These are phyloP conservation scores for Solanum hybrid DNA, from an alignment of 305 asterid genomes.

Conservation along the genomic window DNA sequence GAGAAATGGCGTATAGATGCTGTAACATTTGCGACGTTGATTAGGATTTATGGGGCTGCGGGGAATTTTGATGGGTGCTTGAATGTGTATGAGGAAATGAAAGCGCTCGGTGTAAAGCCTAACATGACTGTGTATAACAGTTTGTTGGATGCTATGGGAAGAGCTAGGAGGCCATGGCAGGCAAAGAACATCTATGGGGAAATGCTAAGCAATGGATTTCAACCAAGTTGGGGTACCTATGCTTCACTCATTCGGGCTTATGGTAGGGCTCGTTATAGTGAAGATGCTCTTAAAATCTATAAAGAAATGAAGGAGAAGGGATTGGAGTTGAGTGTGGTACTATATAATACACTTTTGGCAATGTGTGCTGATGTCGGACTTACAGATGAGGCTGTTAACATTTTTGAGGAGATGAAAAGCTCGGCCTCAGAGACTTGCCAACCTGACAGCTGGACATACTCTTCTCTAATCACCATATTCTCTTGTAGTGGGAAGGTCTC, in stretches of 20 bases:
- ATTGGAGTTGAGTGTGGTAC: conserved; percentile 45
- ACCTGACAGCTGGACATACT: conserved; percentile 79
- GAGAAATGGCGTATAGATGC: conserved; percentile 85
- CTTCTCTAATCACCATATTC: conserved; percentile 61
- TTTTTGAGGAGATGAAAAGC: conserved; percentile 66
- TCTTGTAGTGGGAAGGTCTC: conserved; percentile 81
- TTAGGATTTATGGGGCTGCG: conserved; percentile 49
- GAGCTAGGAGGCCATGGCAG: conserved; percentile 96
- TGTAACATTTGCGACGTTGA: conserved; percentile 56
- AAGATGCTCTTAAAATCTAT: conserved; percentile 63
- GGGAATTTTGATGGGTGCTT: conserved; percentile 91
- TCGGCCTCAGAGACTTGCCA: conserved; percentile 36
- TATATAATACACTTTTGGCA: conserved; percentile 71
- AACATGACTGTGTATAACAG: conserved; percentile 56
- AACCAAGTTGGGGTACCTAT: conserved; percentile 70
- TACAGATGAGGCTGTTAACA: conserved; percentile 60
- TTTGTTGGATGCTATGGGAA: conserved; percentile 94
- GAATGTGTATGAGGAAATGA: conserved; percentile 90
- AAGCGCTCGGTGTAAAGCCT: conserved; percentile 59
- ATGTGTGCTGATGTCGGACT: conserved; percentile 78
- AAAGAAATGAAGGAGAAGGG: conserved; percentile 83
- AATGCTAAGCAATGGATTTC: conserved; percentile 46
- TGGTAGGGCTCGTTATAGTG: conserved; percentile 62
- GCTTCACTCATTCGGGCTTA: conserved; percentile 73
- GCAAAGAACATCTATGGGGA: conserved; percentile 61